phyloP scores from a whole-genome alignment of 1,139 yeast species.

The Zygosaccharomyces pseudobailii region DNA sequence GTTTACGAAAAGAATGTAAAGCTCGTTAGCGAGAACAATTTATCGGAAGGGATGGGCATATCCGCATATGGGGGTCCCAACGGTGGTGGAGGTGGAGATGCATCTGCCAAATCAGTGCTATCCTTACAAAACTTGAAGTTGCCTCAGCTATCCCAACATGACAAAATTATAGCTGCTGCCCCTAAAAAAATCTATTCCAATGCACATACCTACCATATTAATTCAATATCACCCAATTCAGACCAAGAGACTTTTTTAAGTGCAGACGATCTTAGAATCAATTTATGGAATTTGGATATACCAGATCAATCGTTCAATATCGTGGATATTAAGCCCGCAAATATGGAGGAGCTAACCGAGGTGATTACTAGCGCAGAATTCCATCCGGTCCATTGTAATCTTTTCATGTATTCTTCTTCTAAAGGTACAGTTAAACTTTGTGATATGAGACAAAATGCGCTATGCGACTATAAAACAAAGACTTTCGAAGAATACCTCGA shows the following conservation, averaged over 20 bases:
- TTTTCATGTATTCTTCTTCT: slow-evolving; percentile 94
- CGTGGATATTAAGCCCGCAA: slow-evolving; percentile 95
- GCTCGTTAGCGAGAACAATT: slow-evolving; percentile 86
- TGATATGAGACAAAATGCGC: slow-evolving; percentile 94
- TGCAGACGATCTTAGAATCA: slow-evolving; percentile 92
- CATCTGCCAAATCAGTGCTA: slow-evolving; percentile 25
- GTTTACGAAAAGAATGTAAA: slow-evolving; percentile 87
- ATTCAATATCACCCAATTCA: slow-evolving; percentile 88
- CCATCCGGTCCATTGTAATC: slow-evolving; percentile 88
- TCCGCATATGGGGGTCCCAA: slow-evolving; percentile 11
- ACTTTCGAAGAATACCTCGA: slow-evolving; percentile 91
- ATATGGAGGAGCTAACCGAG: slow-evolving; percentile 98
- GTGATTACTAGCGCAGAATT: slow-evolving; percentile 98
- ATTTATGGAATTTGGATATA: slow-evolving; percentile 91
- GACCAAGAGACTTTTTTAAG: slow-evolving; percentile 95
- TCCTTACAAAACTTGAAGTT: slow-evolving; percentile 50
- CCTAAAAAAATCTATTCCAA: slow-evolving; percentile 89
- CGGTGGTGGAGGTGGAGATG: slow-evolving; percentile 10
- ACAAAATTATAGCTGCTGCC: slow-evolving; percentile 89
- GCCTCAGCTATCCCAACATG: slow-evolving; percentile 87
- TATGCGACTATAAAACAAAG: slow-evolving; percentile 88
- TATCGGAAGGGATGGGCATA: slow-evolving; percentile 32
- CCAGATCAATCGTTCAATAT: slow-evolving; percentile 95
- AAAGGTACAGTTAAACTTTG: slow-evolving; percentile 94
- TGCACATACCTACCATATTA: slow-evolving; percentile 98